A percentile compares a stretch with the other conserved stretches of the same genome.
phyloP scores from a whole-genome alignment of 345 rosid genomes.

The Aquilaria sinensis region DNA sequence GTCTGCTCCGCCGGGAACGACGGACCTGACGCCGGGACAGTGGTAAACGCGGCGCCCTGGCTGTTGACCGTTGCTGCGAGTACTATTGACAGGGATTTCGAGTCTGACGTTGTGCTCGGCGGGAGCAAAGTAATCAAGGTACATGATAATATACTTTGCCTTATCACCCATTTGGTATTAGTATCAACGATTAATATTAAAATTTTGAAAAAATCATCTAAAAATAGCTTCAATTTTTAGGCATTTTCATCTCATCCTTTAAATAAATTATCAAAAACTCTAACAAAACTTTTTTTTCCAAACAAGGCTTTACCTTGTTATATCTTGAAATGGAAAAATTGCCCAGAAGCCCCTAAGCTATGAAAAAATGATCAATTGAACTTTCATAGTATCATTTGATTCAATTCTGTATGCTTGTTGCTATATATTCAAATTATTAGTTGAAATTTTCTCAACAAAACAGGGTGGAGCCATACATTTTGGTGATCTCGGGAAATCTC shows the following conservation, averaged over 20 bases:
- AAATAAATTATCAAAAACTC: no score
- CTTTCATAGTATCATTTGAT: no score
- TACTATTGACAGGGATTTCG: constrained; percentile 76
- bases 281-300: no score
- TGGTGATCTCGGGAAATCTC: constrained; percentile 35
- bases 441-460: background rate
- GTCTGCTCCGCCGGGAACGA: constrained; percentile 82
- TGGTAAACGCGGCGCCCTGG: constrained; percentile 78
- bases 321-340: no score
- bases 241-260: no score
- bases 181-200: no score
- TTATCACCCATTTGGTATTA: background rate
- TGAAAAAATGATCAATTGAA: no score
- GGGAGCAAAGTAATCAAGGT: constrained; percentile 59
- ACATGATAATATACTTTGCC: background rate
- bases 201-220: no score
- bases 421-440: no score
- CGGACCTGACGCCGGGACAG: constrained; percentile 47
- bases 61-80: constrained; percentile 76
- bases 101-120: constrained; percentile 64
- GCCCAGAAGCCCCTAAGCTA: no score
- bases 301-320: no score
- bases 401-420: background rate
- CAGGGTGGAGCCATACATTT: constrained; percentile 85
- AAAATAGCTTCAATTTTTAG: no score